Evolutionary conservation across 2,329 filamentous ascomycete species (phyloP), one percentile per base, ranked within the genome.

Genomic region (Simplicillium sp.): DNA sequence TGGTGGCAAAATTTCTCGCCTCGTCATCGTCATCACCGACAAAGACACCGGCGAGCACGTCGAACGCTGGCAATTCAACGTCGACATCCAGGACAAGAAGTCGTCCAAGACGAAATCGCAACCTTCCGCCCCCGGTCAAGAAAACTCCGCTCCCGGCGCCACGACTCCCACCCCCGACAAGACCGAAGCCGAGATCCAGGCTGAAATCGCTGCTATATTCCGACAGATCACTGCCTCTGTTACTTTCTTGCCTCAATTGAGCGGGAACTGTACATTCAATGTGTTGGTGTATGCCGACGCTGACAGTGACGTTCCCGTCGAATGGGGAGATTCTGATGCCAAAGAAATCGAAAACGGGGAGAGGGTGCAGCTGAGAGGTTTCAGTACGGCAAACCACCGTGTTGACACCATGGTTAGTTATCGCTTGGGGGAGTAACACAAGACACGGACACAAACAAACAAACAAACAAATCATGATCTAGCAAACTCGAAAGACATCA

Each of bases 311-410:
- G 92, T 98, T 12, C 92, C 92, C 4, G 82, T 98, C 44, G 92
- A 98, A 62, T 98, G 92, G 92, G 92, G 92, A 36, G 92, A 98
- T 66, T 95, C 87, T 51, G 92, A 97, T 62, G 89, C 90, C 41
- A 96, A 95, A 68, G 92, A 98, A 70, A 96, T 98, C 48, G 72
- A 82, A 58, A 86, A 92, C 53, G 90, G 87, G 34, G 92, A 98
- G 70, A 88, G 92, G 58, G 92, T 98, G 25, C 89, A 96, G 66
- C 67, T 98, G 56, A 77, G 92, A 45, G 94, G 90, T 49, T 98
- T 97, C 68, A 96, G 89, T 62, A 98, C 92, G 13, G 88, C 83
- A 49, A 95, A 82, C 54, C 92, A 98, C 61, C 78, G 86, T 17
- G 90, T 98, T 18, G 92, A 96, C 58, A 98, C 92, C 1, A 66